Base-by-base conservation (phyloP, 805 yeast species). In the Saturnispora mendoncae region DNA sequence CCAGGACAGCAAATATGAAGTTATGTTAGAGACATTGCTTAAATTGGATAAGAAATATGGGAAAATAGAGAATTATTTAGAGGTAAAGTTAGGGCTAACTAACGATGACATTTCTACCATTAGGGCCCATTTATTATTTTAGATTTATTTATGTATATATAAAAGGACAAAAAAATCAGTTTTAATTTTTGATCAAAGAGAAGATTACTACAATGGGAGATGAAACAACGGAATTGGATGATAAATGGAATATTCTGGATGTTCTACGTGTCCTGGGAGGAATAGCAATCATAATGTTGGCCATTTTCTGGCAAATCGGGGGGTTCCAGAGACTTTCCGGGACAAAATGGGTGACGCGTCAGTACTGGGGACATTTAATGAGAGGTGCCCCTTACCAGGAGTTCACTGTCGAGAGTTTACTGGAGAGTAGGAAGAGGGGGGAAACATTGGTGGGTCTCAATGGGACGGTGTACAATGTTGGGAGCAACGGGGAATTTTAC, bases 401-500 rank as follows among this genome's bases (percentile, higher is more conserved):
- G 52, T 19, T 19, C 46, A 45, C 9, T 34, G 42, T 8, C 57
- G 60, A 36, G 52, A 54, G 28, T 56, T 76, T 41, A 66, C 80
- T 0, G 54, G 65, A 3, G 64, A 56, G 0, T 33, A 9, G 4
- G 10, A 17, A 33, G n/a, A 8, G 35, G 3, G 45, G 39, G 2
- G 21, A 39, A 14, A 68, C 81, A 2, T 77, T 74, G 48, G 47
- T 83, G 3, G 83, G 74, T 0, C 56, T 82, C 3, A 62, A 76
- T 50, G 84, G 84, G 0, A 64, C 62, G 12, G 79, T 82, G 0
- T 82, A 65, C 51, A 90, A 82, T 52, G 92, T 82, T 6, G 60
- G 76, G 2, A 57, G 68, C 0, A 61, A 71, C 10, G 60, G 67
- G 1, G 60, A 54, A 5, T 60, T 77, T 2, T 82, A 82, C 54